Percentiles rank a stretch among this genome's conserved stretches.
phyloP scores from a whole-genome alignment of 106 monocot genomes.

The Platanthera guangdongensis region DNA sequence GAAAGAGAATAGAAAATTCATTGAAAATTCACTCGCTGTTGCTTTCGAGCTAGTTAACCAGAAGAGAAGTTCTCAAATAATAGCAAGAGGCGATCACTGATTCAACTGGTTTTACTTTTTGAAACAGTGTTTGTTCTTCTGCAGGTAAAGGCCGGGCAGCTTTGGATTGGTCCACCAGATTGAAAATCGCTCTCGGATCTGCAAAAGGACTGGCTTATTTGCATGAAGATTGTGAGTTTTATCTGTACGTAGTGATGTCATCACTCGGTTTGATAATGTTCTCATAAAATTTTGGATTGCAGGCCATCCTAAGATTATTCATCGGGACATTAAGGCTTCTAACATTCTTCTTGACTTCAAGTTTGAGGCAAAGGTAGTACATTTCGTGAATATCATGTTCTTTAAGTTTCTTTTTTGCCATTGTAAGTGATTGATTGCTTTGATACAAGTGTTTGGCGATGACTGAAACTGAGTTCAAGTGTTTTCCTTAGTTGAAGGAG shows the following conservation, averaged over 20 bases:
- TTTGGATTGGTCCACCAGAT: slow-evolving; percentile 56
- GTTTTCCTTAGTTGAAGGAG: too few species aligned
- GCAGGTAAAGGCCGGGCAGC: slow-evolving; percentile 38
- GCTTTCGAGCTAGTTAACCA: too few species aligned
- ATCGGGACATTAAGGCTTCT: slow-evolving; percentile 63
- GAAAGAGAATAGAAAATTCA: too few species aligned
- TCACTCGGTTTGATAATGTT: background rate
- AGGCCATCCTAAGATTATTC: slow-evolving; percentile 69
- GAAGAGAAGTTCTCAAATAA: too few species aligned
- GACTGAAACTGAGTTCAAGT: too few species aligned
- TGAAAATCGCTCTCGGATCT: slow-evolving; percentile 70
- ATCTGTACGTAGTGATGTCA: background rate
- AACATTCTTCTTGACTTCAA: slow-evolving; percentile 67
- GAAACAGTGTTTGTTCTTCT: background rate
- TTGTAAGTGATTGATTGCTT: too few species aligned
- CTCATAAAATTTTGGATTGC: slow-evolving; percentile 1
- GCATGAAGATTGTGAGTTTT: slow-evolving; percentile 68
- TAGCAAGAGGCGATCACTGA: too few species aligned
- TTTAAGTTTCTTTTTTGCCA: background rate
- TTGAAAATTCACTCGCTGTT: too few species aligned
- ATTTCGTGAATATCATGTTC: background rate
- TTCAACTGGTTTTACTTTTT: background rate
- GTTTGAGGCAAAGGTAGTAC: slow-evolving; percentile 74
- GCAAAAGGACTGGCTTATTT: slow-evolving; percentile 79
- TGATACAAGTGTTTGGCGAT: too few species aligned